phyloP scores from a whole-genome alignment of 306 rosid species.

The Fragaria nilgerrensis region DNA sequence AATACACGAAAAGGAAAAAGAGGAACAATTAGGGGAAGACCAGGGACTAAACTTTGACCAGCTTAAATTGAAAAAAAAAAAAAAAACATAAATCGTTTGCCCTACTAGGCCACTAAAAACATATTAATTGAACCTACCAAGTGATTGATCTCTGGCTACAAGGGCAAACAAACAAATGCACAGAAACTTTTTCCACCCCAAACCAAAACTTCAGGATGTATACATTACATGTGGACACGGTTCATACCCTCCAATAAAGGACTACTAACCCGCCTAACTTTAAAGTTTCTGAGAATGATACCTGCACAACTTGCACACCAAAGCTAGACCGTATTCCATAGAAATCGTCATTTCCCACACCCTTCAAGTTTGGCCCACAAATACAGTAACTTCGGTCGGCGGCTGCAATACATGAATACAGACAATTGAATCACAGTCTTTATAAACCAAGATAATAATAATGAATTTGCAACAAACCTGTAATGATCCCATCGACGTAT shows the following conservation, averaged over 20 bases:
- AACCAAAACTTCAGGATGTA: not conserved
- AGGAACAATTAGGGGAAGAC: not conserved
- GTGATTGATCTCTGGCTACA: not conserved
- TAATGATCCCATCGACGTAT: conserved; percentile 92
- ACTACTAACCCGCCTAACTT: not conserved
- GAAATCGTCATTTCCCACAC: conserved; percentile 68
- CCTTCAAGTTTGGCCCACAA: conserved; percentile 90
- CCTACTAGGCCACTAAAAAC: not conserved
- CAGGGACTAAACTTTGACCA: not conserved
- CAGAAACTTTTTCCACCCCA: not conserved
- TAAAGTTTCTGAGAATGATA: conserved; percentile 30
- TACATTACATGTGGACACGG: not conserved
- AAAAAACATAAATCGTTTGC: not conserved
- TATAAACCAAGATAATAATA: conserved; percentile 21
- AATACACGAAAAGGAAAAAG: not conserved
- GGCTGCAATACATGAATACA: conserved; percentile 49
- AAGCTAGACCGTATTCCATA: conserved; percentile 73
- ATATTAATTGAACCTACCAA: conserved; percentile 3
- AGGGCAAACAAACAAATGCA: not conserved
- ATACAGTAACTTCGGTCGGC: conserved; percentile 84
- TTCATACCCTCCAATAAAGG: not conserved
- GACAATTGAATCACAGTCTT: conserved; percentile 13
- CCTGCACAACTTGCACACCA: conserved; percentile 98
- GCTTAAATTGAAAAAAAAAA: conserved; percentile 3
- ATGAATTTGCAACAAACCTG: conserved; percentile 53